Conservation (phyloP, 1,284 basidiomycete genomes). For the Golubevia sp. region DNA sequence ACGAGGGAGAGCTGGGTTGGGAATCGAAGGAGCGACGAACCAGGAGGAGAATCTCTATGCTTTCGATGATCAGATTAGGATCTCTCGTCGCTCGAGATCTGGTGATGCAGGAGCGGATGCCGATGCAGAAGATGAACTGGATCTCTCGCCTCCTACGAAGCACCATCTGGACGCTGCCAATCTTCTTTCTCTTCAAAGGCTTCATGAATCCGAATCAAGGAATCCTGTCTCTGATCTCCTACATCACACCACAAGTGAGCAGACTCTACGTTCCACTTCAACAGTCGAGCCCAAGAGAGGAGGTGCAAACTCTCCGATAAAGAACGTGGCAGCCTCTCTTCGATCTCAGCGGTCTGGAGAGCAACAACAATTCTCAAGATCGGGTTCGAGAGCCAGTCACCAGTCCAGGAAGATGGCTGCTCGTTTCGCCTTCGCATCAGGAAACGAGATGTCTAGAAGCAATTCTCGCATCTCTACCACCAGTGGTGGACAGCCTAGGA, state of each 20-base stretch:
- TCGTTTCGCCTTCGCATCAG: background rate
- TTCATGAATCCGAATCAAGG: background rate
- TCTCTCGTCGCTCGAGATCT: background rate
- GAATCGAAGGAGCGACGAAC: slow-evolving; percentile 11
- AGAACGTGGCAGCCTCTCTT: background rate
- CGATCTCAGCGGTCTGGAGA: background rate
- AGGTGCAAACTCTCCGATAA: background rate
- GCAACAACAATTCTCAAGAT: background rate
- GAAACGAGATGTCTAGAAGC: background rate
- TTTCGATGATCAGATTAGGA: background rate
- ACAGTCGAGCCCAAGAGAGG: background rate
- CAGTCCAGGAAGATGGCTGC: background rate
- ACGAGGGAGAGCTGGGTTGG: slow-evolving; percentile 15
- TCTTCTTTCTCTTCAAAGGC: background rate
- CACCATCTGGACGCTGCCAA: background rate
- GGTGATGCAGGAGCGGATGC: background rate
- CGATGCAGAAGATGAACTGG: background rate
- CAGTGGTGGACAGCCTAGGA: slow-evolving; percentile 17
- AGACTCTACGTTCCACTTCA: slow-evolving; percentile 33
- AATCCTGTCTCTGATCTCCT: slow-evolving; percentile 16
- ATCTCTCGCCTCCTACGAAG: background rate
- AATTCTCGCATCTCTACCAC: background rate
- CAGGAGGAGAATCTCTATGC: background rate
- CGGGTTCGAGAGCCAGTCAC: background rate
- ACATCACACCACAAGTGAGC: slow-evolving; percentile 38